These are phyloP conservation scores for Leccinum sublutescens DNA, from an alignment of 768 basidiomycete species.

Conservation along the genomic window DNA sequence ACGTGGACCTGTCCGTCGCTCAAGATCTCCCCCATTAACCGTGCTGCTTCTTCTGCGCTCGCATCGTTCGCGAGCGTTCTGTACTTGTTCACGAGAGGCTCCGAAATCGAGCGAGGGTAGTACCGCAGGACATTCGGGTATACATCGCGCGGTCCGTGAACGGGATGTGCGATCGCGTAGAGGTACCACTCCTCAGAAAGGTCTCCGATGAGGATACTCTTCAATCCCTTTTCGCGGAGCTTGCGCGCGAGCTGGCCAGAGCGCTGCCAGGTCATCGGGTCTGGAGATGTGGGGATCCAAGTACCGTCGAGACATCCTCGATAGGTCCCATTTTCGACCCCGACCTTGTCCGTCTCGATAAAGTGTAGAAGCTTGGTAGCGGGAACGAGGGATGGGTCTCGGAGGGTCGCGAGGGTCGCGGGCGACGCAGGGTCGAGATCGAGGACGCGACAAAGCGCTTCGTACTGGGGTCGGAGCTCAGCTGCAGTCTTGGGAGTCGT, in stretches of 20 bases:
- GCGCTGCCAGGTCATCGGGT: constrained; percentile 68
- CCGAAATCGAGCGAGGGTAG: constrained; percentile 49
- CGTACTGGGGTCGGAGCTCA: constrained; percentile 61
- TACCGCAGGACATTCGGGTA: constrained; percentile 59
- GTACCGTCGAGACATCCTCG: constrained; percentile 60
- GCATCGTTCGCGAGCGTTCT: constrained; percentile 39
- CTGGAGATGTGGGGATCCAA: constrained; percentile 54
- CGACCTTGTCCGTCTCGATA: constrained; percentile 58
- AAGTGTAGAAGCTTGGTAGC: constrained; percentile 50
- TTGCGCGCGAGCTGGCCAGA: constrained; percentile 55
- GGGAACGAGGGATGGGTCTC: constrained; percentile 47
- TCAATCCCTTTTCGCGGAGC: constrained; percentile 56
- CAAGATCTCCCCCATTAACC: constrained; percentile 57
- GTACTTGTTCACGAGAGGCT: constrained; percentile 46
- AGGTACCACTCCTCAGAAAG: constrained; percentile 76
- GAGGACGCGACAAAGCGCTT: constrained; percentile 57
- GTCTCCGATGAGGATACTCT: constrained; percentile 64
- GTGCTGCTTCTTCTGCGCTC: constrained; percentile 41
- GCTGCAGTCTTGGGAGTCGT: constrained; percentile 57
- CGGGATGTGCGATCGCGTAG: constrained; percentile 68
- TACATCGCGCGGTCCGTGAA: constrained; percentile 49
- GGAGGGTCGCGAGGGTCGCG: constrained; percentile 49
- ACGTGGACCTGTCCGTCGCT: constrained; percentile 66
- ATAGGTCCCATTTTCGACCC: constrained; percentile 58
- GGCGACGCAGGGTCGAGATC: constrained; percentile 51